Conservation (phyloP, 805 yeast species). For the Kodamaea sagamina region DNA sequence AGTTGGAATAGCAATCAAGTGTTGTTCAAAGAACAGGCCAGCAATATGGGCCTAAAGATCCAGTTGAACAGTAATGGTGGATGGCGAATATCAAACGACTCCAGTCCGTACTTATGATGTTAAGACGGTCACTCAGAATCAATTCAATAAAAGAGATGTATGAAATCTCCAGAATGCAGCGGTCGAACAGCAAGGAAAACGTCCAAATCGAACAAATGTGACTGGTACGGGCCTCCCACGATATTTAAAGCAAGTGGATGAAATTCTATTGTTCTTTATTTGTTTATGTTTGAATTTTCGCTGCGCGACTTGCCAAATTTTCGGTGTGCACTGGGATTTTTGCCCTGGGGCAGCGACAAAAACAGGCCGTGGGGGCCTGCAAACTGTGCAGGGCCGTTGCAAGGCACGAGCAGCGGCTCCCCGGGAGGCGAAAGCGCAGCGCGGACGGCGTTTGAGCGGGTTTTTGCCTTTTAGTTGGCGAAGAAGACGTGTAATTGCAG, state of each 20-base stretch:
- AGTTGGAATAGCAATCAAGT: slow-evolving; percentile 3
- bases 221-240: slow-evolving; percentile 1
- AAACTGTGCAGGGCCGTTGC: no score
- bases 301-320: slow-evolving; percentile 2
- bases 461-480: no score
- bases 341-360: no score
- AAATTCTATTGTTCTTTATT: slow-evolving; percentile 1
- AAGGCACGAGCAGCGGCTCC: no score
- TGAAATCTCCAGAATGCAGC: neutral
- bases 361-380: no score
- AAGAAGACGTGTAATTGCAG: neutral
- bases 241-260: slow-evolving; percentile 1
- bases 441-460: no score
- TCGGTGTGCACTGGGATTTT: no score
- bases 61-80: no score
- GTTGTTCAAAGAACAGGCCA: neutral
- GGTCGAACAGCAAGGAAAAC: neutral
- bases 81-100: neutral
- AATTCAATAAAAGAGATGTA: neutral
- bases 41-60: no score
- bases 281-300: neutral
- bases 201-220: slow-evolving; percentile 3
- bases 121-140: slow-evolving; percentile 3
- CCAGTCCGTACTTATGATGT: slow-evolving; percentile 3
- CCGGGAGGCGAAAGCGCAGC: no score